Evolutionary conservation across 1,139 yeast genomes (phyloP).

Genomic region (Tardiomyces digboiensis): DNA sequence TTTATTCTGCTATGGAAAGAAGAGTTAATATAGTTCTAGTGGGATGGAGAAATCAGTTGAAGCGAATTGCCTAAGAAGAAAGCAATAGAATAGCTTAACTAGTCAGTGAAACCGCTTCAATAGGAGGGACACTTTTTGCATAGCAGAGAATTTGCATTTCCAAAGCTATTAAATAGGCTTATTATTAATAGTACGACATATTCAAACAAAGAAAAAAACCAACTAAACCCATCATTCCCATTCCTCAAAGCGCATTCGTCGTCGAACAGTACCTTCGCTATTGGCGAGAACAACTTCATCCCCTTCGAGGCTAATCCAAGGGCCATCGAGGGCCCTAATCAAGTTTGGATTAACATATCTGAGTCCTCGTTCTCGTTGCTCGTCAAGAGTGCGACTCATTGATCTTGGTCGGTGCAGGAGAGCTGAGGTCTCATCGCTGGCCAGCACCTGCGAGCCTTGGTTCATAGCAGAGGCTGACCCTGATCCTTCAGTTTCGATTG

Average conservation of each 20-base stretch:
- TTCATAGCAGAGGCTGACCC: slow-evolving; percentile 3
- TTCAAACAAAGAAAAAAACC: no score
- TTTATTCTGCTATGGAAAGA: neutral
- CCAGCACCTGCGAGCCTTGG: neutral
- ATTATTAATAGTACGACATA: no score
- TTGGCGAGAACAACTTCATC: slow-evolving; percentile 53
- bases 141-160: no score
- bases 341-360: slow-evolving; percentile 72
- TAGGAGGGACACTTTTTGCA: no score
- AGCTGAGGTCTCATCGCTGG: slow-evolving; percentile 2
- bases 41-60: no score
- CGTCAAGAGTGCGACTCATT: slow-evolving; percentile 44
- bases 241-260: slow-evolving; percentile 38
- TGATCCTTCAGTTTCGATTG: slow-evolving; percentile 31
- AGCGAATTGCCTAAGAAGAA: no score
- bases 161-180: no score
- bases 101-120: no score
- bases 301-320: slow-evolving; percentile 64
- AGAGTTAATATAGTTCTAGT: no score
- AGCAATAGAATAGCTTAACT: no score
- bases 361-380: slow-evolving; percentile 54
- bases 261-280: slow-evolving; percentile 45
- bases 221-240: slow-evolving; percentile 31
- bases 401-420: slow-evolving; percentile 6
- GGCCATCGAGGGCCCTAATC: slow-evolving; percentile 65